Percentiles rank a stretch among this genome's conserved stretches.
Conservation (phyloP, 352 stramenopile species). For the Phytophthora podocarpi region DNA sequence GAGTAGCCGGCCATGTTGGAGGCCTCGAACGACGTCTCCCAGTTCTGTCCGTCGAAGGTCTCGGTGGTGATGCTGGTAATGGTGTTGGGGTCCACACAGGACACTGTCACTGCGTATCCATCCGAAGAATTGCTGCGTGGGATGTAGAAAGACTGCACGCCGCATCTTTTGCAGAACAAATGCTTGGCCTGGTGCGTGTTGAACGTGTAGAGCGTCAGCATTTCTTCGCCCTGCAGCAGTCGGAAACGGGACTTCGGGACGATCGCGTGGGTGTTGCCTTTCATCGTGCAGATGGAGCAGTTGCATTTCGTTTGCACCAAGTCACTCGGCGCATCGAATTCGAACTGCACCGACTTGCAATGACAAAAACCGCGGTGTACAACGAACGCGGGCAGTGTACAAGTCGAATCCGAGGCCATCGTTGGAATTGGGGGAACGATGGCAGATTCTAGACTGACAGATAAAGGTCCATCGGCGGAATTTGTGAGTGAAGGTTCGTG, state of each 20-base stretch:
- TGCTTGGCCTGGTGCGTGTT: slow-evolving; percentile 81
- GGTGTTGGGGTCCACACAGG: slow-evolving; percentile 62
- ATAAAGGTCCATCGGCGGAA: slow-evolving; percentile 1
- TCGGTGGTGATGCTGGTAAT: slow-evolving; percentile 60
- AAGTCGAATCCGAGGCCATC: no score
- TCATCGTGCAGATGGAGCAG: slow-evolving; percentile 86
- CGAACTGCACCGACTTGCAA: slow-evolving; percentile 72
- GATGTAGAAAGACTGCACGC: slow-evolving; percentile 83
- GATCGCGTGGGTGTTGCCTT: slow-evolving; percentile 77
- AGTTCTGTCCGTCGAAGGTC: slow-evolving; percentile 80
- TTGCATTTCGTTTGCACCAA: slow-evolving; percentile 80
- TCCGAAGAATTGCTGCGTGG: slow-evolving; percentile 86
- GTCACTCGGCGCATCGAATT: slow-evolving; percentile 61
- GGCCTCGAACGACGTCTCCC: slow-evolving; percentile 42
- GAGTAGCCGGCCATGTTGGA: slow-evolving; percentile 20
- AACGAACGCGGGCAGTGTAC: no score
- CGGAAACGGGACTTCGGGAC: slow-evolving; percentile 63
- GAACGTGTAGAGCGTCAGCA: slow-evolving; percentile 83
- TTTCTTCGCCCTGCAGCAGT: slow-evolving; percentile 47
- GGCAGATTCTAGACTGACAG: slow-evolving; percentile 1
- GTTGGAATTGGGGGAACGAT: background rate
- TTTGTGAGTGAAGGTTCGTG: slow-evolving; percentile 17
- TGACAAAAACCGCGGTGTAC: slow-evolving; percentile 53
- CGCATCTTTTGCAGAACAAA: slow-evolving; percentile 80
- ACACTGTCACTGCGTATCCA: slow-evolving; percentile 72